Conservation (phyloP, 345 rosid species). For the Eucalyptus regnans region DNA sequence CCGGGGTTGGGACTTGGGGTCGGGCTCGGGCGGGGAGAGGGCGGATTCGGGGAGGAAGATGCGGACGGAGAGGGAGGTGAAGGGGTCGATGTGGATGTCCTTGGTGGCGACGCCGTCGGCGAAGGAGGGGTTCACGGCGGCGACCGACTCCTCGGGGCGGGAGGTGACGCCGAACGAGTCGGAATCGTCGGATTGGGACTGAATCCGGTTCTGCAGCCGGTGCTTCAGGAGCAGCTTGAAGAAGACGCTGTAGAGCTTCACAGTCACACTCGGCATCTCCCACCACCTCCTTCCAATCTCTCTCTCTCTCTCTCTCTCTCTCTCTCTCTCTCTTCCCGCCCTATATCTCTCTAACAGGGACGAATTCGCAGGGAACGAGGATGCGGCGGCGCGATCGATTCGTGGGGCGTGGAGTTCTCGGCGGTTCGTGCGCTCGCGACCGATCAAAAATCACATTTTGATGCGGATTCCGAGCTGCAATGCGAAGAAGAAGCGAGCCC, state of each 20-base stretch:
- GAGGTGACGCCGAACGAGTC: constrained; percentile 58
- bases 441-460: neutral
- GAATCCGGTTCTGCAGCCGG: constrained; percentile 76
- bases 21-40: constrained; percentile 42
- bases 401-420: neutral
- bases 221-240: constrained; percentile 85
- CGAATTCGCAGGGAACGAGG: neutral
- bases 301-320: neutral
- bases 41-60: constrained; percentile 89
- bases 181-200: constrained; percentile 27
- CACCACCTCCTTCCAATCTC: neutral
- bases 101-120: constrained; percentile 89
- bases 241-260: constrained; percentile 81
- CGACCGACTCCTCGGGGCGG: constrained; percentile 72
- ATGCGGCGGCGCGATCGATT: neutral
- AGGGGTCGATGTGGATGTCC: constrained; percentile 91
- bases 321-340: neutral
- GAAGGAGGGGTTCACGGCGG: constrained; percentile 67
- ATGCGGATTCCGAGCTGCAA: neutral
- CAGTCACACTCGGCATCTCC: constrained; percentile 83
- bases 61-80: constrained; percentile 69
- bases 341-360: neutral
- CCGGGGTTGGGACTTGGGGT: constrained; percentile 11
- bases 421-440: neutral
- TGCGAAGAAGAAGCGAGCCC: neutral